Base-by-base conservation (phyloP, 306 rosid species). In the Quercus bicolor region DNA sequence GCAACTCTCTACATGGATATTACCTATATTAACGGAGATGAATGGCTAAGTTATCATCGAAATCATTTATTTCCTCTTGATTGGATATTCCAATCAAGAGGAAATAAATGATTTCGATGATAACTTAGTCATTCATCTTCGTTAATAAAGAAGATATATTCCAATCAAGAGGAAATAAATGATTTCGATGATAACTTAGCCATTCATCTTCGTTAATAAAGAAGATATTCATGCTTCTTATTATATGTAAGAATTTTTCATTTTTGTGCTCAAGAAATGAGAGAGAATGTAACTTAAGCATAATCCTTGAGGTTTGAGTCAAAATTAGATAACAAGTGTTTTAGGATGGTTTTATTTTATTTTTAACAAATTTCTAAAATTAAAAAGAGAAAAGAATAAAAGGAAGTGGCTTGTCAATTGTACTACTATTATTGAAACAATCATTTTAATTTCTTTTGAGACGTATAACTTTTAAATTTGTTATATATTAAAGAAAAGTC, bases 11-110 rank as follows among this genome's bases (percentile, higher is more conserved):
- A 64, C 83, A 75, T 82, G 61, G 72, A 81, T 82, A 55, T 88
- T 80, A 85, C 93, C 0, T 89, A 85, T 53, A 80, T 91, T 59
- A 82, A 87, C 80, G 97, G 94, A 74, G 75, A 74, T 70, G 84
- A 80, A 43, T 90, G 92, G 92, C 88, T 91, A 43, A 40, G 77
- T 70, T 28, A 82, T 84, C 69, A 80, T 71, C 88, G 59, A 19
- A 60, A 20, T 23, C 45, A 56, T 37, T 74, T 75, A 19, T 57
- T 37, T 37, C 11, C 45, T 37, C 45, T 37, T 37, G 2, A 37
- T 37, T 37, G 37, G 37, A 31, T 0, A 31, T 31, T 72, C 19
- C 2, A 31, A 31, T 31, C 33, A 29, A 70, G 55, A 68, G 72
- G 2, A 28, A 77, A 52, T 19, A 75, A 77, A 37, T 56, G 31